Base-by-base conservation (phyloP, 352 stramenopile genomes). In the Pilasporangium apinafurcum region DNA sequence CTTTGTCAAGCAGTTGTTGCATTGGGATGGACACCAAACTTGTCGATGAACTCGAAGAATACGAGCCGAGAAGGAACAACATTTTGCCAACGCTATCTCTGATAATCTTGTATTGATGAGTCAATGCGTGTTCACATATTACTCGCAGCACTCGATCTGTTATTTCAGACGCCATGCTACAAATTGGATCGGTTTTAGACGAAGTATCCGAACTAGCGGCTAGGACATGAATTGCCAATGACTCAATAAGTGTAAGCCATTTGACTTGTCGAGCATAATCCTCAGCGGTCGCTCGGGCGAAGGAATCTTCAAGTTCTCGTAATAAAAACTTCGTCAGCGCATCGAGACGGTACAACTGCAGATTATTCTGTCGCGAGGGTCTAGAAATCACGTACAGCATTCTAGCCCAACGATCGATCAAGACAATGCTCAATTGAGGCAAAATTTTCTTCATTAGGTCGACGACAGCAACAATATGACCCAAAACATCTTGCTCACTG, bases 91-190 rank as follows among this genome's bases (percentile, higher is more conserved):
- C 69, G 22, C 61, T 63, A 30, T 91, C 75, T 17, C 79, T 73
- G 13, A 91, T 83, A 42, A 88, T 87, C 50, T 85, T 83, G 69
- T 91, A 91, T 37, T 68, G 76, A 27, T 91, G 79, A 0, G 68
- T 54, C 33, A 91, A 39, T 0, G 65, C 69, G 10, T 86, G 68
- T 22, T 53, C 50, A 24, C 60, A 50, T 36, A 86, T 65, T 9
- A 84, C 64, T 10, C 37, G 37, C 7, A 83, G 22, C 17, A 69
- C 53, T 21, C 57, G 49, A 34, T 62, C 35, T 31, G 44, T 48
- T 37, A 68, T 57, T 34, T 62, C 48, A 31, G 25, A 59, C 2
- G 42, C 53, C 32, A 74, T 18, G 14, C 30, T 35, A 30, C 45
- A 34, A 2, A 53, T 32, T 25, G 38, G 27, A 14, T 31, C 37